These are phyloP conservation scores for Colletotrichum melonis DNA, from an alignment of 2,329 filamentous ascomycete species.

Conservation along the genomic window DNA sequence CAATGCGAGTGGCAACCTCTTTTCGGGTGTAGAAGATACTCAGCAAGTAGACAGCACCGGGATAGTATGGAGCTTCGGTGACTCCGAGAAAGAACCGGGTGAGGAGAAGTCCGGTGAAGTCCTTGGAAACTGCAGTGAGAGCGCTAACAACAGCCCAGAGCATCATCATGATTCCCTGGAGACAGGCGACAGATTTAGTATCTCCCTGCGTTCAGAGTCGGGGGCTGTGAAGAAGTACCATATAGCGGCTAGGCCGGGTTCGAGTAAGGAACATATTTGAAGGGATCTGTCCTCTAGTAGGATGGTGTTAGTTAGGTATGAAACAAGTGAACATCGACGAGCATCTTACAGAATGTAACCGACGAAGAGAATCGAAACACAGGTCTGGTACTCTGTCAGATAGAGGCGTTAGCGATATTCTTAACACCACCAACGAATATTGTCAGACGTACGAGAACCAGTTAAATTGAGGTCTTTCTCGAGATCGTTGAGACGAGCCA, in stretches of 20 bases:
- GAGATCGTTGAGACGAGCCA: constrained; percentile 39
- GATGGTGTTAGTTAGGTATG: background rate
- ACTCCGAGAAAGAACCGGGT: constrained; percentile 50
- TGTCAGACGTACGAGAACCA: constrained; percentile 17
- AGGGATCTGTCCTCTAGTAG: constrained; percentile 32
- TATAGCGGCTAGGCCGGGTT: constrained; percentile 36
- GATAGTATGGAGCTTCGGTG: constrained; percentile 44
- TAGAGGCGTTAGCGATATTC: background rate
- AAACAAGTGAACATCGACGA: accelerated
- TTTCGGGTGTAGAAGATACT: constrained; percentile 73
- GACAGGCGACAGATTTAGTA: background rate
- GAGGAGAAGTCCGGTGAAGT: constrained; percentile 46
- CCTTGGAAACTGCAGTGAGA: constrained; percentile 48
- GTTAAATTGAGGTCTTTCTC: constrained; percentile 39
- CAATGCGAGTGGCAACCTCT: constrained; percentile 72
- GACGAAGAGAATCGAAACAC: constrained; percentile 49
- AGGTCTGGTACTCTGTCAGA: constrained; percentile 45
- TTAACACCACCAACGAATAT: too few relatives aligned
- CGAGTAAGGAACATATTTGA: constrained; percentile 37
- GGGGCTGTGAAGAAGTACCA: constrained; percentile 1
- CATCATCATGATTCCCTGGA: constrained; percentile 37
- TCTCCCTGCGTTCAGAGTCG: accelerated
- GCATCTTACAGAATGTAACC: constrained; percentile 38
- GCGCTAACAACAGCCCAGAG: constrained; percentile 36
- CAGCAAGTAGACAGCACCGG: constrained; percentile 61